A percentile compares a stretch with the other conserved stretches of the same genome.
Conservation (phyloP, 1,139 yeast genomes). For the Yamadazyma kanchanaburiensis region DNA sequence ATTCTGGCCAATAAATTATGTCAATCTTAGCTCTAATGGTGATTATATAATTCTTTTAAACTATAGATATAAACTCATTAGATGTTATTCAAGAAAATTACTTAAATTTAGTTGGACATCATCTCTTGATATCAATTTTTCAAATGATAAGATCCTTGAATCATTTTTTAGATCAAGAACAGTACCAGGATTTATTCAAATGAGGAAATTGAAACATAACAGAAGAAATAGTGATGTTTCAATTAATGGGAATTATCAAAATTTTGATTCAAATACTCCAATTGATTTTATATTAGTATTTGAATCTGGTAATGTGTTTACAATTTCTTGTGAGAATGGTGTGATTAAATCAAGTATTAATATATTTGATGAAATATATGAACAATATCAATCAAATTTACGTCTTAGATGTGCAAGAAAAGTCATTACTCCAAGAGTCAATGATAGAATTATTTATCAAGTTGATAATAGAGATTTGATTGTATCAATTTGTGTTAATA, state of each 20-base stretch:
- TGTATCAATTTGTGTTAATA: constrained; percentile 63
- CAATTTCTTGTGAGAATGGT: constrained; percentile 50
- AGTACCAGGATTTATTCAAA: constrained; percentile 45
- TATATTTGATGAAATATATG: constrained; percentile 22
- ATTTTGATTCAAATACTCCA: constrained; percentile 15
- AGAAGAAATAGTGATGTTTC: constrained; percentile 30
- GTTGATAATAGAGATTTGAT: constrained; percentile 50
- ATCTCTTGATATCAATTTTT: constrained; percentile 15
- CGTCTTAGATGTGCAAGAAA: constrained; percentile 50
- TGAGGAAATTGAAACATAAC: constrained; percentile 33
- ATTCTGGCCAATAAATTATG: constrained; percentile 67
- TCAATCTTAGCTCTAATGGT: constrained; percentile 60
- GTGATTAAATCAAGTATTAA: constrained; percentile 20
- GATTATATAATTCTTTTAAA: constrained; percentile 58
- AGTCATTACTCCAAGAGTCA: constrained; percentile 67
- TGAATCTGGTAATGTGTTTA: constrained; percentile 45
- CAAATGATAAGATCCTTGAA: constrained; percentile 42
- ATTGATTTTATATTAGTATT: constrained; percentile 33
- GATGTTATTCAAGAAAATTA: constrained; percentile 56
- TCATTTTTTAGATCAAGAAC: constrained; percentile 60
- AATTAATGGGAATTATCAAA: constrained; percentile 35
- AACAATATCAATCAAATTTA: constrained; percentile 11
- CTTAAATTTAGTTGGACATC: constrained; percentile 55
- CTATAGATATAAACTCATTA: constrained; percentile 43
- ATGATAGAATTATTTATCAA: constrained; percentile 65